These are phyloP conservation scores for Hibiscus syriacus DNA, from an alignment of 345 rosid genomes.

Conservation along the genomic window DNA sequence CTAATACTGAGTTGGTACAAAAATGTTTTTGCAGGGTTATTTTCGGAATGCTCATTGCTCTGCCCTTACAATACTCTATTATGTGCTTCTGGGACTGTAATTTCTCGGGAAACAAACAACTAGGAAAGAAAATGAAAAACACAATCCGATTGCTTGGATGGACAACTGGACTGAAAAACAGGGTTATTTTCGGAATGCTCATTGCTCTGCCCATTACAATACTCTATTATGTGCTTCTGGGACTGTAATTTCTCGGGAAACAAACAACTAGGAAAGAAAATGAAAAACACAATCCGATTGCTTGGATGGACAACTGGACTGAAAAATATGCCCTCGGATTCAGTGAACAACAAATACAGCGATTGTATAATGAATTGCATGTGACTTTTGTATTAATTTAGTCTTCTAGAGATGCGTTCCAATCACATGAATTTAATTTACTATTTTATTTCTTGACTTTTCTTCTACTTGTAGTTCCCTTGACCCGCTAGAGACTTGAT, in stretches of 20 bases:
- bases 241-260: constrained; percentile 10
- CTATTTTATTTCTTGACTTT: background rate
- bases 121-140: background rate
- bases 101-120: constrained; percentile 2
- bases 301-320: background rate
- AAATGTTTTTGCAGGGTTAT: background rate
- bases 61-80: constrained; percentile 8
- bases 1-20: too few species aligned
- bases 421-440: background rate
- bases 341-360: background rate
- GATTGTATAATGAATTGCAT: constrained; percentile 1
- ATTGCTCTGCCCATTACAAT: constrained; percentile 10
- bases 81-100: constrained; percentile 8
- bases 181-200: too few species aligned
- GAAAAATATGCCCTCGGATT: constrained; percentile 3
- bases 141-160: background rate
- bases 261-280: background rate
- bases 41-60: constrained; percentile 8
- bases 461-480: background rate
- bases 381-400: background rate
- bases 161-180: background rate
- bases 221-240: constrained; percentile 5
- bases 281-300: background rate
- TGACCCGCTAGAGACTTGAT: background rate
- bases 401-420: background rate